These are phyloP conservation scores for Trypanosoma brucei DNA, from an alignment of 208 protist species.

Conservation along the genomic window DNA sequence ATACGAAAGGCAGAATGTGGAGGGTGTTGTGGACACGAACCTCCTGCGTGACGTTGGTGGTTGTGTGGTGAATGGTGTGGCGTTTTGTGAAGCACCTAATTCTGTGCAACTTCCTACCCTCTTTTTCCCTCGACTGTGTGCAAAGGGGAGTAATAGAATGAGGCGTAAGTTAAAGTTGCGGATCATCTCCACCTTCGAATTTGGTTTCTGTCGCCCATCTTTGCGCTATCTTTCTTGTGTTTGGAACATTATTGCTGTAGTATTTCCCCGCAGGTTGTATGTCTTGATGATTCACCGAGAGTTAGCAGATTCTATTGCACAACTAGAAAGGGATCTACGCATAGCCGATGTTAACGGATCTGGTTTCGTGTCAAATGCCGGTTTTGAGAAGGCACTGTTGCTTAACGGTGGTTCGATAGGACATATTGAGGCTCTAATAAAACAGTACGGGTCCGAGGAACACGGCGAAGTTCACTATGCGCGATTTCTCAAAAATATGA, in stretches of 20 bases:
- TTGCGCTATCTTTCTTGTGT: constrained; percentile 1
- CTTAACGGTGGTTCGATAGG: constrained; percentile 21
- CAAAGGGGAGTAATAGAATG: no score
- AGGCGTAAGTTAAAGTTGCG: no score
- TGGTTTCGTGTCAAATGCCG: constrained; percentile 16
- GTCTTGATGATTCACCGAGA: constrained; percentile 21
- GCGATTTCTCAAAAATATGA: constrained; percentile 10
- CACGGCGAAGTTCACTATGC: constrained; percentile 5
- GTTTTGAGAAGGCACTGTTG: constrained; percentile 18
- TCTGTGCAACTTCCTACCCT: no score
- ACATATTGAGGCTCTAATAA: constrained; percentile 24
- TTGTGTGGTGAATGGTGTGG: not conserved
- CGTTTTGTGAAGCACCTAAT: no score
- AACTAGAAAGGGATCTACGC: constrained; percentile 24
- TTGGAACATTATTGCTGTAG: not conserved
- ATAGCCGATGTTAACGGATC: constrained; percentile 16
- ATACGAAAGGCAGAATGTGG: not conserved
- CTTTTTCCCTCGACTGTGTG: no score
- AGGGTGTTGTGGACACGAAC: no score
- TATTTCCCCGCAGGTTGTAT: constrained; percentile 8
- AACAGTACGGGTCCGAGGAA: constrained; percentile 16
- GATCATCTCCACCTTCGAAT: not conserved
- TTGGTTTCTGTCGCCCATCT: not conserved
- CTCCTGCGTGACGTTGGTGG: not conserved
- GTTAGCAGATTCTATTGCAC: constrained; percentile 25